A percentile compares a stretch with the other conserved stretches of the same genome.
phyloP scores from a whole-genome alignment of 164 flowering plant genomes.

The Hamamelis virginiana region DNA sequence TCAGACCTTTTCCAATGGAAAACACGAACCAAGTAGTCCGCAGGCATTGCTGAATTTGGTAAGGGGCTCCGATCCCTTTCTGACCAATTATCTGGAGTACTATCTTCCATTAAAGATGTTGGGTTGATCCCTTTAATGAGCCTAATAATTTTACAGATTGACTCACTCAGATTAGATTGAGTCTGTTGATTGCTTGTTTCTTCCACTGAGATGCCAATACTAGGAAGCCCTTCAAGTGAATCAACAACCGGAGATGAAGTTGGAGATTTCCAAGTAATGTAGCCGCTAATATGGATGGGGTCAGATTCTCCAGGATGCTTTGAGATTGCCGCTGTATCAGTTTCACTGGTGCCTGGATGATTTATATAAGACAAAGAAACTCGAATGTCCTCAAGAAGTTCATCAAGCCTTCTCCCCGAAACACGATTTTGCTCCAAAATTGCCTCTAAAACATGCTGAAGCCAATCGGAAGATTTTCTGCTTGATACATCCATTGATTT shows the following conservation, averaged over 20 bases:
- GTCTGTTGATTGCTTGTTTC: not conserved
- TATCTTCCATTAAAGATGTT: not conserved
- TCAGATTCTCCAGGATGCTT: constrained; percentile 7
- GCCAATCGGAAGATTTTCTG: constrained; percentile 54
- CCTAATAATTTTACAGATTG: constrained; percentile 29
- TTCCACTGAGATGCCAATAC: constrained; percentile 3
- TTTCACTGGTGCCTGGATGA: constrained; percentile 13
- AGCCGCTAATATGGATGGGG: constrained; percentile 32
- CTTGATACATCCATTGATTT: constrained; percentile 17
- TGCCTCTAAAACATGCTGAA: constrained; percentile 51
- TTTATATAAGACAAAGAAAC: constrained; percentile 36
- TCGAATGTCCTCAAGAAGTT: constrained; percentile 61
- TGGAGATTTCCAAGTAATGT: constrained; percentile 44
- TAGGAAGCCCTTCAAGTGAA: constrained; percentile 26
- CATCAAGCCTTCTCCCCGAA: constrained; percentile 48
- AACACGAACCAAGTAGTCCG: constrained; percentile 55
- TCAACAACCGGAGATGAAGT: constrained; percentile 23
- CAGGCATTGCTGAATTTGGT: constrained; percentile 15
- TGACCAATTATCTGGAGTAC: not conserved
- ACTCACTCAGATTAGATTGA: constrained; percentile 17
- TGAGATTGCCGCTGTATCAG: constrained; percentile 10
- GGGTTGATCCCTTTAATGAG: constrained; percentile 23
- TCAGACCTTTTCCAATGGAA: constrained; percentile 75
- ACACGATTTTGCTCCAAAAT: constrained; percentile 49
- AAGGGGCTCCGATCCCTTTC: constrained; percentile 12